Evolutionary conservation across 495 filamentous ascomycete species (phyloP), one percentile per base, ranked within the genome.

Genomic region (Podospora pseudoanserina): DNA sequence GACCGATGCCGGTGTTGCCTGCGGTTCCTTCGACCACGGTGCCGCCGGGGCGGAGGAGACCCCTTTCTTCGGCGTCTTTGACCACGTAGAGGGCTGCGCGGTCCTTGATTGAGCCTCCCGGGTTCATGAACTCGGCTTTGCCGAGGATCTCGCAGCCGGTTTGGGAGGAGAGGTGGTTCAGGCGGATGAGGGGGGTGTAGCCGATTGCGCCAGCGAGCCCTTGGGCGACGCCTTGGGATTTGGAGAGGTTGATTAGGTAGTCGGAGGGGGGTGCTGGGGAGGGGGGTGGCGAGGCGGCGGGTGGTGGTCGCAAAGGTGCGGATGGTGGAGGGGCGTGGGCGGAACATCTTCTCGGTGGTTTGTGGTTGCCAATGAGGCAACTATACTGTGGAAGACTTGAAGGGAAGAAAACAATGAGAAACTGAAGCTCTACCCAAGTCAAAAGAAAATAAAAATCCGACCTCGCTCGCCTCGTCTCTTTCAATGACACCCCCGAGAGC

Each of bases 81-180:
- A 99, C 90, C 7, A 97, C 91, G 81, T 94, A 99, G 11, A 97
- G 85, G 2, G 95, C 95, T 2, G 95, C 96, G 66, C 95, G 91
- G 84, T 99, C 95, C 82, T 99, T 99, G 73, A 99, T 91, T 67
- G 89, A 93, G 32, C 95, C 95, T 70, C 95, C 95, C 13, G 95
- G 95, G 83, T 99, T 98, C 84, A 96, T 95, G 81, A 99, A 99
- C 74, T 99, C 95, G 67, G 95, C 95, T 78, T 99, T 99, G 70
- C 96, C 95, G 44, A 97, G 89, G 61, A 99, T 83, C 70, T 96
- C 90, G 84, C 96, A 98, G 60, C 94, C 94, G 19, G 95, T 98
- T 73, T 97, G 86, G 68, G 92, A 88, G 20, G 95, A 97, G 66
- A 99, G 87, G 18, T 81, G 85, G 79, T 97, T 94, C 55, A 99